Conservation (phyloP, 1,284 basidiomycete genomes). For the Trichosporon asahii region DNA sequence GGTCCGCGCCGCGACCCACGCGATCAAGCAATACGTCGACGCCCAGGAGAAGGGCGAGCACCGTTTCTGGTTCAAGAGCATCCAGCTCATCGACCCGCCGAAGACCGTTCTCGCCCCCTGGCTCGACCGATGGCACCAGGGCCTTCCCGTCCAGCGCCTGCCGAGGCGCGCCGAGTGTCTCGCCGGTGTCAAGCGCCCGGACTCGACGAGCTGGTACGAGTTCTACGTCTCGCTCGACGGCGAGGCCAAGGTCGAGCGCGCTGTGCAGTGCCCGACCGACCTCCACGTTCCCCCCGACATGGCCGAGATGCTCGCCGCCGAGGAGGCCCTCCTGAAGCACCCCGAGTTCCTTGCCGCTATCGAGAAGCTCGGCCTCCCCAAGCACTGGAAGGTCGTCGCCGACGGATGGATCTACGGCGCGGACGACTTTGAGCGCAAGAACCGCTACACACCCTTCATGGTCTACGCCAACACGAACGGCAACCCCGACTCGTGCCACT, state of each 20-base stretch:
- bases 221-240: constrained; percentile 20
- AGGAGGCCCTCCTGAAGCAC: constrained; percentile 32
- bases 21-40: constrained; percentile 16
- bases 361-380: constrained; percentile 31
- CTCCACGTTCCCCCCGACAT: constrained; percentile 32
- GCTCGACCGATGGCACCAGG: constrained; percentile 26
- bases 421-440: constrained; percentile 17
- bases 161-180: constrained; percentile 24
- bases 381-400: constrained; percentile 32
- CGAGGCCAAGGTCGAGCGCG: constrained; percentile 11
- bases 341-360: constrained; percentile 32
- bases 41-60: constrained; percentile 14
- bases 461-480: constrained; percentile 24
- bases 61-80: constrained; percentile 39
- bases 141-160: constrained; percentile 11
- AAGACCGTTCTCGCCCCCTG: constrained; percentile 36
- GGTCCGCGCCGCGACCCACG: constrained; percentile 33
- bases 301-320: constrained; percentile 36
- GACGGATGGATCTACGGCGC: constrained; percentile 38
- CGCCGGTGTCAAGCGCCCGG: constrained; percentile 25
- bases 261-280: constrained; percentile 12
- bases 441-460: constrained; percentile 29
- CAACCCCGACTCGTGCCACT: constrained; percentile 40
- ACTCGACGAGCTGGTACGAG: constrained; percentile 22
- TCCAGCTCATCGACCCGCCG: constrained; percentile 34